Evolutionary conservation across 257 asterid species (phyloP).

Genomic region (Penstemon davidsonii): DNA sequence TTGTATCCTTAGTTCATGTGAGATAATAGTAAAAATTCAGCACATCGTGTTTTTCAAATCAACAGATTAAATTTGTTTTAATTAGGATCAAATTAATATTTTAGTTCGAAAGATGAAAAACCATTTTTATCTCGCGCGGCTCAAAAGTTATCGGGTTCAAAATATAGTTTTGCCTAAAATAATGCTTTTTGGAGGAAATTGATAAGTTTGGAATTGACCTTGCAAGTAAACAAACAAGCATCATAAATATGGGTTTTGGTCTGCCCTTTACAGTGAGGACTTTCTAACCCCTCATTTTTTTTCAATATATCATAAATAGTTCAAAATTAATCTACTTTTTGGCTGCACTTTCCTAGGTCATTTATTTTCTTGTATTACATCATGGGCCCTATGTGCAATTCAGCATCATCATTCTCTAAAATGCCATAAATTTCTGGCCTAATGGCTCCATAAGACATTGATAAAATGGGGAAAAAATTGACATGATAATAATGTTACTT

Average conservation of each 20-base stretch:
- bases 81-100: too few species aligned
- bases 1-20: constrained; percentile 23
- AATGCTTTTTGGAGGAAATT: too few species aligned
- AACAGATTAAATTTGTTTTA: too few species aligned
- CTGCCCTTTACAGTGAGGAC: constrained; percentile 22
- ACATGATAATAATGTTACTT: background rate
- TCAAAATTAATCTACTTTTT: constrained; percentile 25
- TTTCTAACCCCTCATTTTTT: constrained; percentile 3
- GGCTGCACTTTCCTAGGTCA: constrained; percentile 21
- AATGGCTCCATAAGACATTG: constrained; percentile 28
- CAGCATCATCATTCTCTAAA: constrained; percentile 28
- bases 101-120: too few species aligned
- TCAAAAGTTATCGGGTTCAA: too few species aligned
- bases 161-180: too few species aligned
- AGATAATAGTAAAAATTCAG: constrained; percentile 17
- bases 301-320: constrained; percentile 11
- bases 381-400: too few species aligned
- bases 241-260: constrained; percentile 29
- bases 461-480: background rate
- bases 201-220: background rate
- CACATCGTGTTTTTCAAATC: too few species aligned
- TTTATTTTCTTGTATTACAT: too few species aligned
- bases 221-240: constrained; percentile 29
- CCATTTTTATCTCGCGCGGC: background rate
- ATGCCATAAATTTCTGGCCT: constrained; percentile 43